Conservation (phyloP, 208 protist species). For the Perkinsela sp. region DNA sequence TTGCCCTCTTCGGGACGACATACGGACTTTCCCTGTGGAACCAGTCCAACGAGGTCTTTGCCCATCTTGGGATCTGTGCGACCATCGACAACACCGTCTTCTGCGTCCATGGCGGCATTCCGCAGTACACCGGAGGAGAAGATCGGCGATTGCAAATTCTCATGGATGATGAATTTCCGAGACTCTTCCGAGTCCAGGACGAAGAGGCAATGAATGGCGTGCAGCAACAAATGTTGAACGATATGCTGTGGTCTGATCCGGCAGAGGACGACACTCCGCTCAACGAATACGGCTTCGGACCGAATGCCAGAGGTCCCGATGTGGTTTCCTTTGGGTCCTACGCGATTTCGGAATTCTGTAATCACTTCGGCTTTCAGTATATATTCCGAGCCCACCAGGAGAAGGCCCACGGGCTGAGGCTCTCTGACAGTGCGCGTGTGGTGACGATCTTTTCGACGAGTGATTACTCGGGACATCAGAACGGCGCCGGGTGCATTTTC, state of each 20-base stretch:
- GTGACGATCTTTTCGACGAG: constrained; percentile 74
- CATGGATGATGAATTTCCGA: constrained; percentile 27
- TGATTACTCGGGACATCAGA: constrained; percentile 63
- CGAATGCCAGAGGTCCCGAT: constrained; percentile 42
- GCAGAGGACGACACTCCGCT: constrained; percentile 38
- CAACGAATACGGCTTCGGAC: constrained; percentile 46
- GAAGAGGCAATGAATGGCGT: constrained; percentile 20
- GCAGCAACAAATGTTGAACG: constrained; percentile 41
- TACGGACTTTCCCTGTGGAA: constrained; percentile 58
- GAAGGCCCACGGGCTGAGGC: constrained; percentile 60
- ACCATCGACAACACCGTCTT: constrained; percentile 69
- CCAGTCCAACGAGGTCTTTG: constrained; percentile 39
- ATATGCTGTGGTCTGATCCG: constrained; percentile 64
- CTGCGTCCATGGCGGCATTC: constrained; percentile 73
- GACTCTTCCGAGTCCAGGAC: constrained; percentile 36
- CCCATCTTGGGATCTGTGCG: constrained; percentile 50
- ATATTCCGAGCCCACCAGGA: constrained; percentile 73
- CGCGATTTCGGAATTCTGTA: constrained; percentile 58
- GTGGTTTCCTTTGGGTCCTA: constrained; percentile 47
- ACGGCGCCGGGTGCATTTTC: constrained; percentile 58
- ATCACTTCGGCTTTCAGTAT: constrained; percentile 44
- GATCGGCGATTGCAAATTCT: constrained; percentile 36
- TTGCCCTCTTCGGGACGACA: constrained; percentile 27
- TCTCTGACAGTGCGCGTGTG: constrained; percentile 53
- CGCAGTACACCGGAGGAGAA: constrained; percentile 38